These are phyloP conservation scores for Zoysia pacifica DNA, from an alignment of 176 grass and related monocot genomes.

Conservation along the genomic window DNA sequence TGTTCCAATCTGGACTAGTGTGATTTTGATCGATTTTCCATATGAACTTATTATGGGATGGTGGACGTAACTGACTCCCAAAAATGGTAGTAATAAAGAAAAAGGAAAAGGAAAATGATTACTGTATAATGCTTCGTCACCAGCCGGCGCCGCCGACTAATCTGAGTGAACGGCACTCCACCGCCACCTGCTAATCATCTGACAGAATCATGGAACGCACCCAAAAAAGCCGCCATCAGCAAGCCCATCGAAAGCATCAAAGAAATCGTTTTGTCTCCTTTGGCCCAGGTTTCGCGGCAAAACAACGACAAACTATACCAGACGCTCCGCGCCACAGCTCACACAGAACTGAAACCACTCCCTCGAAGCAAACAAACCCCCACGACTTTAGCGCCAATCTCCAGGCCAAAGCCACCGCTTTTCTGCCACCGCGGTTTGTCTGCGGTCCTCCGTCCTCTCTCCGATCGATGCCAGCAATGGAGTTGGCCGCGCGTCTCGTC, in stretches of 20 bases:
- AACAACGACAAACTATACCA: conserved; percentile 1
- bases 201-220: conserved; percentile 25
- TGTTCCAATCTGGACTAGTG: too few relatives aligned
- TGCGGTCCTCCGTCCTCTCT: background rate
- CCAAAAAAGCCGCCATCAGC: conserved; percentile 32
- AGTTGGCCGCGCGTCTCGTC: background rate
- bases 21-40: too few relatives aligned
- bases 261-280: conserved; percentile 29
- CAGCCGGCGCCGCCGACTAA: background rate
- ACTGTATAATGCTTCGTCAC: background rate
- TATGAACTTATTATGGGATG: too few relatives aligned
- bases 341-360: conserved; percentile 27
- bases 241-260: conserved; percentile 17
- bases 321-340: conserved; percentile 5
- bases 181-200: conserved; percentile 33
- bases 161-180: conserved; percentile 34
- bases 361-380: conserved; percentile 21
- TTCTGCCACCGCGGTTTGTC: background rate
- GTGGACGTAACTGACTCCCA: too few relatives aligned
- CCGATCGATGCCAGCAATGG: conserved; percentile 35
- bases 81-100: too few relatives aligned
- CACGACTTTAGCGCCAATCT: conserved; percentile 37
- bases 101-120: too few relatives aligned
- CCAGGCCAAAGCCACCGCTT: background rate
- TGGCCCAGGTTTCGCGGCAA: conserved; percentile 39